Evolutionary conservation across 1,139 yeast genomes (phyloP).

Genomic region (Kodamaea sp.): DNA sequence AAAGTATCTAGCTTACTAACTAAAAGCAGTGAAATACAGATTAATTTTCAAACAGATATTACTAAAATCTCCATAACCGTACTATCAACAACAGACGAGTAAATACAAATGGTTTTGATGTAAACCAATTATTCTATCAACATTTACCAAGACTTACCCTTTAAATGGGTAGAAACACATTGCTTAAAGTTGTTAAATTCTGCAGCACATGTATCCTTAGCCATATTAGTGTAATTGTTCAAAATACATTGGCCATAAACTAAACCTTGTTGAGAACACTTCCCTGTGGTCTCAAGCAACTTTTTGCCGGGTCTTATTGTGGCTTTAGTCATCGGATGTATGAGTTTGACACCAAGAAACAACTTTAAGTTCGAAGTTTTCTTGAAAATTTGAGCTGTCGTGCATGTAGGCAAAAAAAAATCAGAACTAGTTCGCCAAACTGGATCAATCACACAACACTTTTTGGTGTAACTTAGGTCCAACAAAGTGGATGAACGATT

Average conservation of each 20-base stretch:
- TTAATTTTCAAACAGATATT: not conserved
- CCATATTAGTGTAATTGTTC: conserved; percentile 49
- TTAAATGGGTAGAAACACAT: conserved; percentile 31
- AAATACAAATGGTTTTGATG: not conserved
- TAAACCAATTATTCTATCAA: not conserved
- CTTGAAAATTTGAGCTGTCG: too few species aligned
- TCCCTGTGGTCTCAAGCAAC: conserved; percentile 33
- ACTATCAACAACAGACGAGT: not conserved
- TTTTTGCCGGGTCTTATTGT: conserved; percentile 40
- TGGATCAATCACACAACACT: too few species aligned
- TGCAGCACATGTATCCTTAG: conserved; percentile 52
- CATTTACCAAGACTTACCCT: conserved; percentile 5
- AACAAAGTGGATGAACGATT: too few species aligned
- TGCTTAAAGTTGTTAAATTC: conserved; percentile 56
- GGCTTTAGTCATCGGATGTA: not conserved
- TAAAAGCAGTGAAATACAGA: not conserved
- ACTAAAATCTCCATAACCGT: not conserved
- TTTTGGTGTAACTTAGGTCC: too few species aligned
- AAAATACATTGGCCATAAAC: conserved; percentile 64
- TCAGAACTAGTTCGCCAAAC: too few species aligned
- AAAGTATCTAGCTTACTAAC: too few species aligned
- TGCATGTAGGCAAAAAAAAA: too few species aligned
- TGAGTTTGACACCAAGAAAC: too few species aligned
- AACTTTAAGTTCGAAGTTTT: too few species aligned
- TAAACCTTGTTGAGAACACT: conserved; percentile 42